phyloP scores from a whole-genome alignment of 768 basidiomycete species.

The Mrakia gelida region DNA sequence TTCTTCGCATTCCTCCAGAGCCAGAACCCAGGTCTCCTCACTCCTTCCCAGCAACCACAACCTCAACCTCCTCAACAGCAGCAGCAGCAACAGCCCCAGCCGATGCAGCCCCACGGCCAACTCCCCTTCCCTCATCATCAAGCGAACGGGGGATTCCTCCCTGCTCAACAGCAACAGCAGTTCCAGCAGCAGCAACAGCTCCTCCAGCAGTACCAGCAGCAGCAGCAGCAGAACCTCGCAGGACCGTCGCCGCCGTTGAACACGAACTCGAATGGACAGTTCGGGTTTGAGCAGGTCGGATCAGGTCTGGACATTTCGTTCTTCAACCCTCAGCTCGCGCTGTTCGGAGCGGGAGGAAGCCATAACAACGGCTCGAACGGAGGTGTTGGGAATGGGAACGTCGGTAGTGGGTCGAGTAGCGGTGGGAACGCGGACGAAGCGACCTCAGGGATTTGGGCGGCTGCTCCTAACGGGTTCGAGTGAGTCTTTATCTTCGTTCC shows the following conservation, averaged over 20 bases:
- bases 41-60: not conserved
- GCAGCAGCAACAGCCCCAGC: not conserved
- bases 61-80: not conserved
- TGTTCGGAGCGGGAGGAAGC: not conserved
- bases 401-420: not conserved
- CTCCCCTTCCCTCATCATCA: not conserved
- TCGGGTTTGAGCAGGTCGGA: not conserved
- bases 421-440: not conserved
- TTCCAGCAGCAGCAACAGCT: conserved; percentile 1
- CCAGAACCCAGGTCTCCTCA: not conserved
- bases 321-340: not conserved
- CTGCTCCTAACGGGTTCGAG: conserved; percentile 6
- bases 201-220: not conserved
- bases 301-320: not conserved
- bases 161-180: not conserved
- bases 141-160: not conserved
- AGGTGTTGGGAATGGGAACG: not conserved
- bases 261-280: no score
- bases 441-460: not conserved
- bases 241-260: not conserved
- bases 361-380: not conserved
- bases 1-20: conserved; percentile 17
- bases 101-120: not conserved
- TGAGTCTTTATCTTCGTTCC: not conserved
- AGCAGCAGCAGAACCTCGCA: not conserved